Base-by-base conservation (phyloP, 2,329 filamentous ascomycete genomes). In the Alternaria rosae region DNA sequence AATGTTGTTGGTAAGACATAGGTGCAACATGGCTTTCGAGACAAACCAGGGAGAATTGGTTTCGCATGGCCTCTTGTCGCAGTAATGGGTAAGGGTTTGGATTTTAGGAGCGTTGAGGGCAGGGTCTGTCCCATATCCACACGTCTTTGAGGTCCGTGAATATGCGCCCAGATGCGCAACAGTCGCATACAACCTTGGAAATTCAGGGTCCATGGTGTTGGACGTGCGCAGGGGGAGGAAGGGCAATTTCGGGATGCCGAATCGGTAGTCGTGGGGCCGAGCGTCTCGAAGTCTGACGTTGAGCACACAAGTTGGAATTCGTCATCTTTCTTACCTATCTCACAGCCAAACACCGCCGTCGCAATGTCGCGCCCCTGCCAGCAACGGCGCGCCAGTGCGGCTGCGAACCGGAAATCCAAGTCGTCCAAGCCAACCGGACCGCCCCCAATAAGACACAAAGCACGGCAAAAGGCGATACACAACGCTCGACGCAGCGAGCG, bases 301-400 rank as follows among this genome's bases (percentile, higher is more conserved):
- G 20, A 53, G 35, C 54, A 44, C 59, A 59, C 59, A 62, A 50
- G 12, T 15, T 11, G 47, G 9, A 38, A 38, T 38, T 45, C 45
- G 53, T 20, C 50, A 42, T 53, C 6, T n/a, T 11, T 53, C 25
- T 30, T n/a, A 23, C 23, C 47, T 5, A 23, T 15, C 42, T 26
- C 54, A 50, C 55, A 43, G 13, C 28, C n/a, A 12, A 48, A 38
- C 50, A 9, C 17, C 32, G 47, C 41, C 35, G 44, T 43, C 38
- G 59, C 59, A 38, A 73, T 73, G 70, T 66, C 69, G 59, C 70
- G 70, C 63, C 70, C 69, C 26, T 72, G 69, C 57, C 70, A 73
- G 50, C 66, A 67, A 62, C 65, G 70, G 62, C 70, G 70, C 57
- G 67, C 69, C 25, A 71, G 65, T 55, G 67, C 68, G 41, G 68